phyloP scores from a whole-genome alignment of 768 basidiomycete species.

The Exsudoporus frostii region DNA sequence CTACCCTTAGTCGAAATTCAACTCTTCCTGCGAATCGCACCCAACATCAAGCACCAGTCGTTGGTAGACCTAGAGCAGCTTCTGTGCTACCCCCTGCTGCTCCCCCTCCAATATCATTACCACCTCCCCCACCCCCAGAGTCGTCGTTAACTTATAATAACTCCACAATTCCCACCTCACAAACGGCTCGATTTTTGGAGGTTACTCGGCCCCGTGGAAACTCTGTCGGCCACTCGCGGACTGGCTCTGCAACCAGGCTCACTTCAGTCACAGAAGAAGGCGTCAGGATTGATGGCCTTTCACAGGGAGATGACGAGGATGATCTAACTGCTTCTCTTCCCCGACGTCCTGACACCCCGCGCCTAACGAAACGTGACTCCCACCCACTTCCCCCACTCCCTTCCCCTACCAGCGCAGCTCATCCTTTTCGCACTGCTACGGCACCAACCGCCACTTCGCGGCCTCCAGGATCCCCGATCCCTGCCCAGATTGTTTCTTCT shows the following conservation, averaged over 20 bases:
- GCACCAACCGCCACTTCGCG: slow-evolving; percentile 18
- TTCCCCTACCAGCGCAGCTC: slow-evolving; percentile 37
- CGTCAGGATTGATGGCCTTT: slow-evolving; percentile 35
- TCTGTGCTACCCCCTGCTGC: slow-evolving; percentile 63
- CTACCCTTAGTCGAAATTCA: slow-evolving; percentile 33
- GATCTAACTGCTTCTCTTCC: slow-evolving; percentile 32
- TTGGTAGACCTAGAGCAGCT: slow-evolving; percentile 48
- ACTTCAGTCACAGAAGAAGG: slow-evolving; percentile 63
- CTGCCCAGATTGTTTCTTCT: slow-evolving; percentile 38
- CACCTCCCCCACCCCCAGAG: slow-evolving; percentile 57
- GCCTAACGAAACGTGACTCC: slow-evolving; percentile 46
- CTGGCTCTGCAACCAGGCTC: slow-evolving; percentile 55
- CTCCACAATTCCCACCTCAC: slow-evolving; percentile 31
- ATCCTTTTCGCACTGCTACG: slow-evolving; percentile 28
- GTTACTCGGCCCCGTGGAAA: slow-evolving; percentile 44
- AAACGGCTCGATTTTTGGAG: slow-evolving; percentile 34
- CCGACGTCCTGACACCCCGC: slow-evolving; percentile 41
- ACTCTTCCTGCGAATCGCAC: slow-evolving; percentile 33
- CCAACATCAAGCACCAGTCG: slow-evolving; percentile 21
- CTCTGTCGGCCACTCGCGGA: slow-evolving; percentile 51
- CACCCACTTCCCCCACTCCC: slow-evolving; percentile 70
- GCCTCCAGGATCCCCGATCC: slow-evolving; percentile 50
- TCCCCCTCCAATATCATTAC: slow-evolving; percentile 59
- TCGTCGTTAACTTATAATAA: slow-evolving; percentile 23
- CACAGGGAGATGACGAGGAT: slow-evolving; percentile 28